A percentile compares a stretch with the other conserved stretches of the same genome.
Conservation (phyloP, 2,329 filamentous ascomycete genomes). For the Pseudogymnoascus sp. region DNA sequence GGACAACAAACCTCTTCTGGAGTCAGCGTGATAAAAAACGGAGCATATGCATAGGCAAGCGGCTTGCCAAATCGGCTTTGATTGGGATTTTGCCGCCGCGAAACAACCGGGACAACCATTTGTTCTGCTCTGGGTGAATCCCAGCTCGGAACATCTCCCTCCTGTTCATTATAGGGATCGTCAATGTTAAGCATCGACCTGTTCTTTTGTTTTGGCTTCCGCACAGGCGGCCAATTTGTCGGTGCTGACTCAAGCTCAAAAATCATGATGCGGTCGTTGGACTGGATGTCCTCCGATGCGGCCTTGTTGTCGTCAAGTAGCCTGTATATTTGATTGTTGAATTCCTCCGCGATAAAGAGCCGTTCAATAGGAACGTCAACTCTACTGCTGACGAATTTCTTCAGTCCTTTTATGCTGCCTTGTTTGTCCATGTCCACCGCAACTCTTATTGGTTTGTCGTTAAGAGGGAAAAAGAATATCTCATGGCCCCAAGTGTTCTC, state of each 20-base stretch:
- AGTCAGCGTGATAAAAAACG: conserved; percentile 68
- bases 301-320: conserved; percentile 64
- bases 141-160: conserved; percentile 43
- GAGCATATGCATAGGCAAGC: conserved; percentile 29
- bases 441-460: conserved; percentile 62
- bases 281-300: conserved; percentile 65
- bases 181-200: conserved; percentile 46
- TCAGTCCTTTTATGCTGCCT: conserved; percentile 59
- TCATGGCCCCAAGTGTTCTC: conserved; percentile 72
- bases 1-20: conserved; percentile 55
- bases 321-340: conserved; percentile 78
- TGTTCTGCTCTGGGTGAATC: conserved; percentile 56
- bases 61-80: conserved; percentile 30
- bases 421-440: conserved; percentile 76
- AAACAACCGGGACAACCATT: conserved; percentile 65
- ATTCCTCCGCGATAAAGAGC: conserved; percentile 77
- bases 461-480: conserved; percentile 71
- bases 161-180: conserved; percentile 36
- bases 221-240: conserved; percentile 64
- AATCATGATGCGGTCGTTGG: conserved; percentile 57
- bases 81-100: conserved; percentile 41
- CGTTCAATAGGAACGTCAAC: conserved; percentile 57
- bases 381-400: conserved; percentile 61
- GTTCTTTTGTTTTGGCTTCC: conserved; percentile 33
- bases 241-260: conserved; percentile 74